These are phyloP conservation scores for Rhexocercosporidium sp. DNA, from an alignment of 2,329 filamentous ascomycete species.

Conservation along the genomic window DNA sequence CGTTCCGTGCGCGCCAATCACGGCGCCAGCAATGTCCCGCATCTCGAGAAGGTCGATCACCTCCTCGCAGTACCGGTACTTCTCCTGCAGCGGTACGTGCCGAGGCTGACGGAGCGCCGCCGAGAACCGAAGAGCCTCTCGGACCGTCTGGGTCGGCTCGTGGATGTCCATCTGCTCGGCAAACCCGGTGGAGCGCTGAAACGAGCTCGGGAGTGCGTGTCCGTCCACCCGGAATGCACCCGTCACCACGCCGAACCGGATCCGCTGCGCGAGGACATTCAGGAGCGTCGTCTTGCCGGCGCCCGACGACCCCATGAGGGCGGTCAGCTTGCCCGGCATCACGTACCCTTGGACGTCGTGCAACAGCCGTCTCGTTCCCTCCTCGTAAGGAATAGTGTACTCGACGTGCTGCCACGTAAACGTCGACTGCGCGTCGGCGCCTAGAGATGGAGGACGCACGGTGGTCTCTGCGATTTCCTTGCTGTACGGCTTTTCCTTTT, in stretches of 20 bases:
- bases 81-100: slow-evolving; percentile 71
- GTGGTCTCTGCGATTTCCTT: not conserved
- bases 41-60: slow-evolving; percentile 59
- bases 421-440: not conserved
- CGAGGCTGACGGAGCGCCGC: slow-evolving; percentile 83
- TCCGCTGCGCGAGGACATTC: slow-evolving; percentile 83
- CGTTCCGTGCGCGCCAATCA: slow-evolving; percentile 63
- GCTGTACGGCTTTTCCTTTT: not conserved
- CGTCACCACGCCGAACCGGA: slow-evolving; percentile 84
- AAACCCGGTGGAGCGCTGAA: slow-evolving; percentile 90
- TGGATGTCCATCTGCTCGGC: slow-evolving; percentile 77
- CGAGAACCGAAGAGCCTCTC: slow-evolving; percentile 84
- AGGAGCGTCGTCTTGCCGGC: slow-evolving; percentile 91
- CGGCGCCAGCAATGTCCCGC: slow-evolving; percentile 65
- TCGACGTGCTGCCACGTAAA: not conserved
- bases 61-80: slow-evolving; percentile 63
- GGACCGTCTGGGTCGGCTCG: slow-evolving; percentile 80
- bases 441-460: not conserved
- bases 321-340: slow-evolving; percentile 70
- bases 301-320: slow-evolving; percentile 63
- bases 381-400: not conserved
- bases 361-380: slow-evolving; percentile 31
- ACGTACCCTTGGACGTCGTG: slow-evolving; percentile 82
- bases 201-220: slow-evolving; percentile 73
- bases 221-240: slow-evolving; percentile 78